Base-by-base conservation (phyloP, 2,329 filamentous ascomycete species). In the Magnaporthiopsis incrustans region DNA sequence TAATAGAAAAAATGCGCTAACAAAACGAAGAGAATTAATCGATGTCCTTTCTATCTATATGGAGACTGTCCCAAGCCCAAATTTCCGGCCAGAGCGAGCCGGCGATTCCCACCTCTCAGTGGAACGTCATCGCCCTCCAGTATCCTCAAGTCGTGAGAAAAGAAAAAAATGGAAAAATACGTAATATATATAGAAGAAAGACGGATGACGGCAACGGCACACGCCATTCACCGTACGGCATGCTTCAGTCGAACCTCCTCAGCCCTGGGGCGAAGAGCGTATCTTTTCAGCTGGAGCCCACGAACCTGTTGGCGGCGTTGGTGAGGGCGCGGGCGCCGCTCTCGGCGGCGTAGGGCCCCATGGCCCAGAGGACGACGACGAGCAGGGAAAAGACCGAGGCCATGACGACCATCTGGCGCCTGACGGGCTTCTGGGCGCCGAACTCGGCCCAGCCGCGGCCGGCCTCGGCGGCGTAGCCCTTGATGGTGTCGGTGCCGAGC, bases 381-480 rank as follows among this genome's bases (percentile, higher is more conserved):
- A 90, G 76, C 65, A 91, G 74, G 26, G 84, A 82, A 32, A 83
- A 77, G 62, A 81, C 84, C 30, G 84, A 77, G 60, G 81, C 84
- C 66, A 94, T 85, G 69, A 95, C 80, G 67, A 91, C 80, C 63
- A 93, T 76, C 79, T 94, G 93, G 78, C 92, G 90, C 71, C 90
- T 81, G 60, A 87, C 84, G 15, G 93, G 93, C 73, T 89, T 89
- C 68, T 82, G 83, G 70, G 86, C 86, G 65, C 92, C 92, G 70
- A 95, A 92, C 72, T 97, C 92, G 62, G 89, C 89, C 92, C 92
- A 96, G 66, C 88, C 85, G 74, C 92, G 89, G 73, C 83, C 82
- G 64, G 83, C 89, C 70, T 92, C 88, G 67, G 82, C 81, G 66
- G 89, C 78, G 75, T 94, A 92, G 73, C 89, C 89, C 82, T 89